These are phyloP conservation scores for Saksenaea oblongispora DNA, from an alignment of 371 early-diverging fungal species.

Conservation along the genomic window DNA sequence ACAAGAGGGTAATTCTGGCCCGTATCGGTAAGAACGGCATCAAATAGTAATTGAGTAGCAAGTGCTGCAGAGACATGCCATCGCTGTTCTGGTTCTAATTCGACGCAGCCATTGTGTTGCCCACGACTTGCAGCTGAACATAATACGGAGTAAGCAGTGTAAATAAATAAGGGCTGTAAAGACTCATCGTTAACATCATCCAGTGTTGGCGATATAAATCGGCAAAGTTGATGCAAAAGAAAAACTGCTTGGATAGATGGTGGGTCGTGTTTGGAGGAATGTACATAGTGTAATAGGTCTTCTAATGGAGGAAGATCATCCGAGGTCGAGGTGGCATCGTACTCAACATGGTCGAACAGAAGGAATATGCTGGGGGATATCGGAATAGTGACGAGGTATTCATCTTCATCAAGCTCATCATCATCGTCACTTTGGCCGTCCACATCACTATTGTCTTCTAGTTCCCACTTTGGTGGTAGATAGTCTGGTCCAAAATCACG, in stretches of 20 bases:
- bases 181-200: not conserved
- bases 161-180: not conserved
- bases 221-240: not conserved
- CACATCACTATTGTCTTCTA: conserved; percentile 22
- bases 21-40: conserved; percentile 8
- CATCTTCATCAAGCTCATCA: conserved; percentile 44
- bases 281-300: not conserved
- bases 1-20: conserved; percentile 9
- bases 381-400: conserved; percentile 41
- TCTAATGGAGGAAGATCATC: not conserved
- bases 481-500: conserved; percentile 26
- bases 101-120: not conserved
- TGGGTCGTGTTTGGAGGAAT: not conserved
- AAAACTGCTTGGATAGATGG: not conserved
- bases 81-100: not conserved
- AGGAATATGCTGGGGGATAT: conserved; percentile 20
- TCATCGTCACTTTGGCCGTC: conserved; percentile 19
- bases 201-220: not conserved
- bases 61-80: conserved; percentile 16
- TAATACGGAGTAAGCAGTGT: conserved; percentile 1
- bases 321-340: not conserved
- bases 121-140: not conserved
- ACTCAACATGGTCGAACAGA: not conserved
- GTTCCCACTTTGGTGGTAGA: conserved; percentile 29
- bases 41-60: conserved; percentile 10